Evolutionary conservation across 169 alveolate species (phyloP).

Genomic region (Perkinsus chesapeaki): DNA sequence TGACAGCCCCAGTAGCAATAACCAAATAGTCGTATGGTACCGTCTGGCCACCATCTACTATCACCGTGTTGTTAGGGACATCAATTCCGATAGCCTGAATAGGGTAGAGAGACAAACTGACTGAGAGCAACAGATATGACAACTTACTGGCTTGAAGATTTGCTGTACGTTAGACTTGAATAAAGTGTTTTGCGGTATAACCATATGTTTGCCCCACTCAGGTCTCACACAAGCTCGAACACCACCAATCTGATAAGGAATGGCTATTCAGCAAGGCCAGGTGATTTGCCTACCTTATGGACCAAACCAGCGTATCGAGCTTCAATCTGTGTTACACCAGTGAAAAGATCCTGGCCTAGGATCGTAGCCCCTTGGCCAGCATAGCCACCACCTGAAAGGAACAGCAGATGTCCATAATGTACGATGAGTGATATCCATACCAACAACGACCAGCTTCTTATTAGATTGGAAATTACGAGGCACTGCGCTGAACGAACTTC

Average conservation of each 20-base stretch:
- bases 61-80: neutral
- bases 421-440: neutral
- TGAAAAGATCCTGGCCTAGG: neutral
- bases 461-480: neutral
- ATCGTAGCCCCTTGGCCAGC: neutral
- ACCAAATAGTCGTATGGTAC: neutral
- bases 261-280: neutral
- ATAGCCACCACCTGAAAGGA: neutral
- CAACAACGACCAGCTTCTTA: neutral
- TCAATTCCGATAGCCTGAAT: neutral
- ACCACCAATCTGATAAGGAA: neutral
- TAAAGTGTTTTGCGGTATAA: neutral
- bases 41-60: neutral
- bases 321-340: neutral
- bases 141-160: neutral
- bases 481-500: neutral
- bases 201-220: neutral
- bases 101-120: neutral
- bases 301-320: neutral
- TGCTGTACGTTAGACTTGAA: neutral
- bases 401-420: neutral
- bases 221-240: neutral
- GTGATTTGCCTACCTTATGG: neutral
- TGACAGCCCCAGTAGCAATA: neutral
- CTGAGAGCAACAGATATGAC: neutral